Percentiles rank a stretch among this genome's conserved stretches.
Evolutionary conservation across 345 rosid species (phyloP).

Genomic region (Raphanus sativus): DNA sequence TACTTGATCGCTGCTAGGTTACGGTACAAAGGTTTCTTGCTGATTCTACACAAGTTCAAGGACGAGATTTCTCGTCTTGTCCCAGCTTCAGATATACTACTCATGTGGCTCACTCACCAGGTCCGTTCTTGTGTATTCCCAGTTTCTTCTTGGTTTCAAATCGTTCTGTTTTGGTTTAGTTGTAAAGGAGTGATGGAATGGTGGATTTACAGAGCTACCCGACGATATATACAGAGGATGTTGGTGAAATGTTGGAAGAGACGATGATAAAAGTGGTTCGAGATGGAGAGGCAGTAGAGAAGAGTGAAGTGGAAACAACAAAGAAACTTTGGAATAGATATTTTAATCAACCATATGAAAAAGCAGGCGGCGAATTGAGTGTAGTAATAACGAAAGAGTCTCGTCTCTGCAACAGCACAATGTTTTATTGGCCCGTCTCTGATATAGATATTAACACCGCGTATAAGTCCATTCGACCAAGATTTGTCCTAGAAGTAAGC

Average conservation of each 20-base stretch:
- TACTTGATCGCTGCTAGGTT: constrained; percentile 72
- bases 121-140: constrained; percentile 34
- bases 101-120: constrained; percentile 89
- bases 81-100: constrained; percentile 66
- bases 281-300: constrained; percentile 51
- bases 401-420: constrained; percentile 33
- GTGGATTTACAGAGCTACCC: constrained; percentile 67
- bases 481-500: constrained; percentile 75
- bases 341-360: constrained; percentile 80
- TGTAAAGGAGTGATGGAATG: background rate
- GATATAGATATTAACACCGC: constrained; percentile 64
- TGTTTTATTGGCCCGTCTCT: constrained; percentile 68
- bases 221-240: constrained; percentile 62
- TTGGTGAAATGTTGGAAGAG: constrained; percentile 55
- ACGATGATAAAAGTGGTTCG: constrained; percentile 45
- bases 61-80: constrained; percentile 51
- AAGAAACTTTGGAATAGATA: constrained; percentile 59
- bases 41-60: constrained; percentile 46
- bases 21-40: constrained; percentile 74
- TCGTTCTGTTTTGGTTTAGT: background rate
- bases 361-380: constrained; percentile 65
- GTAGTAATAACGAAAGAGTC: constrained; percentile 36
- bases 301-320: constrained; percentile 51
- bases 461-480: constrained; percentile 69
- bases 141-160: background rate